phyloP scores from a whole-genome alignment of 2,329 filamentous ascomycete genomes.

The Fusarium irregulare region DNA sequence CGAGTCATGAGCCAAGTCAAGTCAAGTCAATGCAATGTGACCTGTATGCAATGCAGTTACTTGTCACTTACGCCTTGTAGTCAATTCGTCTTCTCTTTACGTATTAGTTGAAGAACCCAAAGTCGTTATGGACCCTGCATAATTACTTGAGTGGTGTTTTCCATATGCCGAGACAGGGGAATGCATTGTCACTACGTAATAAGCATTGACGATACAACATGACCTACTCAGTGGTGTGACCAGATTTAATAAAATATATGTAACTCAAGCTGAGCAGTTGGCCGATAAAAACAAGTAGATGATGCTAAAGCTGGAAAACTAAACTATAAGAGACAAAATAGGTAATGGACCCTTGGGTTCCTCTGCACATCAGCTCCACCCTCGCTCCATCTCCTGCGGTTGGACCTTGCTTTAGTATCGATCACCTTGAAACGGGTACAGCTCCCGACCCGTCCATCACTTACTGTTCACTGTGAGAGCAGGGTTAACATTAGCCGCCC shows the following conservation, averaged over 20 bases:
- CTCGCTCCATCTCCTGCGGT: neutral
- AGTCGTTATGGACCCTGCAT: constrained; percentile 2
- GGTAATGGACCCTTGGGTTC: neutral
- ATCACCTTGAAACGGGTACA: neutral
- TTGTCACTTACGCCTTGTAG: neutral
- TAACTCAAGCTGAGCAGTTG: neutral
- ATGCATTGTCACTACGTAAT: neutral
- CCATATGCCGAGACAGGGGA: neutral
- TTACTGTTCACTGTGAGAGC: neutral
- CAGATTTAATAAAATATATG: neutral
- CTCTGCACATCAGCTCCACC: neutral
- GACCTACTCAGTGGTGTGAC: no score
- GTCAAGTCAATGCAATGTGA: neutral
- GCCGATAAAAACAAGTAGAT: neutral
- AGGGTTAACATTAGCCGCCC: neutral
- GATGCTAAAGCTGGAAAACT: neutral
- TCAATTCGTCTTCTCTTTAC: neutral
- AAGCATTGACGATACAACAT: neutral
- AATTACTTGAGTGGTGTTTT: neutral
- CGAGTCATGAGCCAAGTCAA: neutral
- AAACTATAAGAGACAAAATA: neutral
- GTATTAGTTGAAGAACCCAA: neutral
- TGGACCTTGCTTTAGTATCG: neutral
- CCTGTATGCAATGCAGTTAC: neutral
- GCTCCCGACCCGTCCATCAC: no score